Evolutionary conservation across 2,329 filamentous ascomycete species (phyloP).

Genomic region (Phaeosphaeria sp.): DNA sequence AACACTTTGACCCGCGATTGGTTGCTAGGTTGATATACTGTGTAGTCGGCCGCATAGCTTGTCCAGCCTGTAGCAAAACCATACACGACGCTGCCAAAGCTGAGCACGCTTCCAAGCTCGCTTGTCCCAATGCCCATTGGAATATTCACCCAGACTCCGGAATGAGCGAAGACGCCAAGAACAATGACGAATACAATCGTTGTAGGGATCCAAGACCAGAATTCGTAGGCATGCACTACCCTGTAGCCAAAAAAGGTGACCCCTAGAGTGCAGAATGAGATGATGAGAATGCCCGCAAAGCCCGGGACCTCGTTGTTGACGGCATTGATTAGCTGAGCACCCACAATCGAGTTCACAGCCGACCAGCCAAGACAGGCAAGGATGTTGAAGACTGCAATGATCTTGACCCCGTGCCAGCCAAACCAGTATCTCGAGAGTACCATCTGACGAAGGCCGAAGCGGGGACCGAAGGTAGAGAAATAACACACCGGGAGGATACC

Average conservation of each 20-base stretch:
- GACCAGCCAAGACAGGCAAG: constrained; percentile 74
- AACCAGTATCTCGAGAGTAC: constrained; percentile 81
- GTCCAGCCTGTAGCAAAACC: constrained; percentile 78
- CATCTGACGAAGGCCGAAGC: constrained; percentile 80
- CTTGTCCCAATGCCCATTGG: constrained; percentile 65
- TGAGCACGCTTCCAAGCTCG: constrained; percentile 69
- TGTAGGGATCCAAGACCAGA: constrained; percentile 76
- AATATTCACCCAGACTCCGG: constrained; percentile 68
- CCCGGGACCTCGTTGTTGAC: constrained; percentile 74
- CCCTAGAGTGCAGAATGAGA: constrained; percentile 70
- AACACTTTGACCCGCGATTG: constrained; percentile 70
- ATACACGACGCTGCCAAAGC: constrained; percentile 71
- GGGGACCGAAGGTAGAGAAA: constrained; percentile 78
- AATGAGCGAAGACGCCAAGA: constrained; percentile 71
- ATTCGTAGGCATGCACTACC: constrained; percentile 78
- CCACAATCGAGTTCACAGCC: constrained; percentile 79
- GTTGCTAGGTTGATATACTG: constrained; percentile 74
- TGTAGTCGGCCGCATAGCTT: constrained; percentile 78
- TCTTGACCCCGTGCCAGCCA: constrained; percentile 72
- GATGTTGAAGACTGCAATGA: constrained; percentile 74
- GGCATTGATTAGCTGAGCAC: constrained; percentile 77
- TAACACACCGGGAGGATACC: constrained; percentile 76
- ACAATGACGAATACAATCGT: constrained; percentile 77
- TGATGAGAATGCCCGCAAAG: constrained; percentile 76
- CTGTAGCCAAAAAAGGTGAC: constrained; percentile 79